Evolutionary conservation across 2,329 filamentous ascomycete species (phyloP), one percentile per base, ranked within the genome.

Genomic region (Arthrobotrys sinensis): DNA sequence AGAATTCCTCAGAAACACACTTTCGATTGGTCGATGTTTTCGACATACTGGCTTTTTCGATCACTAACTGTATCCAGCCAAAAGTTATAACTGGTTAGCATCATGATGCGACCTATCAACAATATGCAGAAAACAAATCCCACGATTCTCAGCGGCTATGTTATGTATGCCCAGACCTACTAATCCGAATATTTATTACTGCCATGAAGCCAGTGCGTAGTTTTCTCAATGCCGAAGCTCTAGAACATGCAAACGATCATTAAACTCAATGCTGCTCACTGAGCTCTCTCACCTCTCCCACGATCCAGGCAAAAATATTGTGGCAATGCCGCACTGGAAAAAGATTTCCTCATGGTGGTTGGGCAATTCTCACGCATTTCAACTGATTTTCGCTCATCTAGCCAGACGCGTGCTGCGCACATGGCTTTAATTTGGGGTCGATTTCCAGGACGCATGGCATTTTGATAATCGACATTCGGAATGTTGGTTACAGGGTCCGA

Each of bases 191-290:
- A 8, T 28, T 55, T 48, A 19, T 48, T 48, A 50, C 40, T 53
- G 1, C 40, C 48, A 43, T 14, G 24, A 32, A n/a, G n/a, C 64
- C 11, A 8, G 10, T 48, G 45, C 60, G 19, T 24, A 48, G 36
- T 64, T 50, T 34, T 4, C 32, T 21, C 7, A 46, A 53, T 52
- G 28, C 28, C 14, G 28, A 63, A n/a, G 38, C 55, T 57, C 66
- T 52, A 62, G 66, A 62, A 38, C 55, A 32, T 62, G 53, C 38
- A 52, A 34, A 38, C 16, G 28, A 52, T 66, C 70, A 68, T 75
- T 53, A 68, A 68, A 75, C 62, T 52, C 70, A 75, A 68, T 75
- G 32, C 32, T 38, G 32, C 70, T 68, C 50, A 67, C 67, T 64
- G 43, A 19, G 28, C 21, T 43, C 38, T 48, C 14, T 32, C 16